A percentile compares a stretch with the other conserved stretches of the same genome.
Evolutionary conservation across 2,329 filamentous ascomycete genomes (phyloP).

Genomic region (Hymenoscyphus salicellus): DNA sequence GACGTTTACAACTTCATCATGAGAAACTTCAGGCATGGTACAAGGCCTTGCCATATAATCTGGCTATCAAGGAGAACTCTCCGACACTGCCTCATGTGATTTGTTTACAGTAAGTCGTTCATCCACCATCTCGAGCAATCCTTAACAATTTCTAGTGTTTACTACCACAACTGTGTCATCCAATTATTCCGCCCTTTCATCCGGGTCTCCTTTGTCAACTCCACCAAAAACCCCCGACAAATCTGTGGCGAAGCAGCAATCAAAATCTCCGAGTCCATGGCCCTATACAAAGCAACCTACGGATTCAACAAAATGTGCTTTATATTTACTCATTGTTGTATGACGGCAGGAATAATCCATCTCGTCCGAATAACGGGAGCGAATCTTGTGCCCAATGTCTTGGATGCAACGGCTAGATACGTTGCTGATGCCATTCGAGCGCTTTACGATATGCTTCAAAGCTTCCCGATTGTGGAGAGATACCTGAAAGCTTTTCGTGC

Average conservation of each 20-base stretch:
- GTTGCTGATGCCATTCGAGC: conserved; percentile 13
- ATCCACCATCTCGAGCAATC: not conserved
- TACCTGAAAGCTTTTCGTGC: conserved; percentile 12
- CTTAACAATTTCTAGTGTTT: conserved; percentile 49
- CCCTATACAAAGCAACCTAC: conserved; percentile 24
- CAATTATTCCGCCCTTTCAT: conserved; percentile 66
- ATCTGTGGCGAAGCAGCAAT: conserved; percentile 31
- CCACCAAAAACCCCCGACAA: conserved; percentile 23
- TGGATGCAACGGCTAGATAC: conserved; percentile 8
- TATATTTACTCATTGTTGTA: conserved; percentile 27
- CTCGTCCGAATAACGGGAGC: conserved; percentile 13
- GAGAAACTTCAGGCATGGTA: conserved; percentile 69
- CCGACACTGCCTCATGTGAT: conserved; percentile 23
- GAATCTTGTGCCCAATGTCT: conserved; percentile 3
- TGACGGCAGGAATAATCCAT: conserved; percentile 27
- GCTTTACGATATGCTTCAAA: conserved; percentile 15
- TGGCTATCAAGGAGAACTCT: conserved; percentile 57
- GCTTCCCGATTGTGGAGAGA: conserved; percentile 11
- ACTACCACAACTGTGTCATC: conserved; percentile 64
- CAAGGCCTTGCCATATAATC: conserved; percentile 58
- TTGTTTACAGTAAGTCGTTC: conserved; percentile 60
- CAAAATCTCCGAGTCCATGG: conserved; percentile 32
- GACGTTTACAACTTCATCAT: conserved; percentile 61
- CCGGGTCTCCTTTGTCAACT: conserved; percentile 23
- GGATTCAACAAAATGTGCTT: conserved; percentile 23